Evolutionary conservation across 176 grass and related monocot genomes (phyloP), one percentile per base, ranked within the genome.

Genomic region (Lolium multiflorum): DNA sequence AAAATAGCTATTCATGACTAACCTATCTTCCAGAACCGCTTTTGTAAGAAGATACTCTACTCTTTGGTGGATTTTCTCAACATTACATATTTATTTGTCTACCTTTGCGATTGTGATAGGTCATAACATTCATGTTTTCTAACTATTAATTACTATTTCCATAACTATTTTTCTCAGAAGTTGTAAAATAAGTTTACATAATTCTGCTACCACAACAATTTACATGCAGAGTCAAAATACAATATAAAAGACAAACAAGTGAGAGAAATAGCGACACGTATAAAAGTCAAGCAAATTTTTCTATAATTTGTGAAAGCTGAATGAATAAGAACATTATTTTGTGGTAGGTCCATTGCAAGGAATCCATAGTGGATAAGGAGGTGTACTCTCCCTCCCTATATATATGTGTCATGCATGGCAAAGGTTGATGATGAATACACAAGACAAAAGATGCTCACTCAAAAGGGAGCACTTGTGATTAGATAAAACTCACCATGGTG

Each of bases 351-450:
- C 80, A 81, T 41, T 9, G 25, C 61, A 52, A 87, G 38, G 88
- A 83, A 90, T 80, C 90, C 76, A 41, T 80, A 87, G 70, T 92
- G 87, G 90, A 92, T 94, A 90, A 88, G 87, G 74, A 81, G 87
- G 81, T 85, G 80, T 47, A 61, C 81, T 77, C 22, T 51, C 7
- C 72, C n/a, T 74, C 3, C 12, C 44, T 63, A 66, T 61, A 16
- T 6, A 55, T 15, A 26, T 0, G 74, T 20, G 74, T 52, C 49
- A 55, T 55, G 54, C 35, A 22, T 51, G 35, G 67, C 44, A 62
- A 62, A 87, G 61, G 4, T 13, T 25, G 61, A 24, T 64, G 61
- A 79, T 78, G 52, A 62, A 85, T 76, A 75, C 72, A 21, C 47
- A 76, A 76, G 14, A 55, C 11, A 6, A 71, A 63, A 87, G 77